Conservation (phyloP, 331 rosid species). For the Saraca asoca region DNA sequence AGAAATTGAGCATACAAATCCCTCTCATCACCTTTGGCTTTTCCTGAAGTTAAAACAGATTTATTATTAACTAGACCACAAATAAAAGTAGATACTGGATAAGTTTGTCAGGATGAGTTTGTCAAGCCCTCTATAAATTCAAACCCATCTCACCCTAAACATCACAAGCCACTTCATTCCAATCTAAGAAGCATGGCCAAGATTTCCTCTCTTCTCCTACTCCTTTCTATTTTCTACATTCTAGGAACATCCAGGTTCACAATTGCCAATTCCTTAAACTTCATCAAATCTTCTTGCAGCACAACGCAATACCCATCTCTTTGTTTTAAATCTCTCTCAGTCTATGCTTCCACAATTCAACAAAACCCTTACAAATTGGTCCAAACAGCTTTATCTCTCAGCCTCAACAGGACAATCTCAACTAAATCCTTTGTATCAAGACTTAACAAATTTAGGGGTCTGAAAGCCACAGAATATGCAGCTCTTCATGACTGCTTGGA, state of each 20-base stretch:
- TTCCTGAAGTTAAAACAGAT: too few species aligned
- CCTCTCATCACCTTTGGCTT: too few species aligned
- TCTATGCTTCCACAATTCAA: conserved; percentile 54
- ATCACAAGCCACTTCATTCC: too few species aligned
- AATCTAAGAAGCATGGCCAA: conserved; percentile 45
- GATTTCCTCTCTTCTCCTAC: conserved; percentile 9
- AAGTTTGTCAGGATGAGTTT: too few species aligned
- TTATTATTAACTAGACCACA: too few species aligned
- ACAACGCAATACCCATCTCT: conserved; percentile 58
- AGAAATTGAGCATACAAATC: too few species aligned
- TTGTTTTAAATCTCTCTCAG: conserved; percentile 59
- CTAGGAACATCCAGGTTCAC: conserved; percentile 2
- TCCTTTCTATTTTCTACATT: conserved; percentile 25
- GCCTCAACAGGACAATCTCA: conserved; percentile 46
- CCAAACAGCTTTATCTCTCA: conserved; percentile 60
- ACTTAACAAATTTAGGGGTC: conserved; percentile 42
- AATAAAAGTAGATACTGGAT: too few species aligned
- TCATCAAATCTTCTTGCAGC: conserved; percentile 65
- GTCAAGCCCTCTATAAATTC: conserved; percentile 2
- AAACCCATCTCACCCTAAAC: background rate
- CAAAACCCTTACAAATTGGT: conserved; percentile 61
- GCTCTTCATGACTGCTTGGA: too few species aligned
- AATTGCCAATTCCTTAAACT: conserved; percentile 32
- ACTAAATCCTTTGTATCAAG: conserved; percentile 48
- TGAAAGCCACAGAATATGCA: conserved; percentile 48